A percentile compares a stretch with the other conserved stretches of the same genome.
These are phyloP conservation scores for Physcomitrellopsis africana DNA, from an alignment of 225 moss, liverwort and hornwort genomes.

Conservation along the genomic window DNA sequence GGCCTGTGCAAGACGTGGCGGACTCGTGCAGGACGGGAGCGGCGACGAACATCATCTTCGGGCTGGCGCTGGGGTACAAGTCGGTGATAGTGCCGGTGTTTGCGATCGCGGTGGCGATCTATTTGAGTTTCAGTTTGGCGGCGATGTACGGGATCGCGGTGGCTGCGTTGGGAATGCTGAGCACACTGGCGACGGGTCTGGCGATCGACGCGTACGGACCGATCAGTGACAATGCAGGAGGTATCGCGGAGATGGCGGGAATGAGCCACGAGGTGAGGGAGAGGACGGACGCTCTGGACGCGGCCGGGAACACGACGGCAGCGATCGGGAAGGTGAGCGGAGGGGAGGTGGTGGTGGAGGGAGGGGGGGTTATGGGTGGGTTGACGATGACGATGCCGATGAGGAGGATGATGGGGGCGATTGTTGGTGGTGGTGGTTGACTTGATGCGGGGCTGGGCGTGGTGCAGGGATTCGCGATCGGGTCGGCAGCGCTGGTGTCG, in stretches of 20 bases:
- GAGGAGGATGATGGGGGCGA: too few relatives aligned
- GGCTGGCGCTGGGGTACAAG: constrained; percentile 73
- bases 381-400: too few relatives aligned
- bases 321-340: constrained; percentile 63
- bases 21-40: constrained; percentile 75
- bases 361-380: too few relatives aligned
- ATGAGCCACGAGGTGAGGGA: constrained; percentile 75
- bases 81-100: constrained; percentile 75
- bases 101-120: constrained; percentile 70
- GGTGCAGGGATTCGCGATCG: constrained; percentile 60
- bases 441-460: too few relatives aligned
- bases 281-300: constrained; percentile 64
- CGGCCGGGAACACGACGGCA: constrained; percentile 73
- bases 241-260: constrained; percentile 84
- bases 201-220: constrained; percentile 79
- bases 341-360: too few relatives aligned
- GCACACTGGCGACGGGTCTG: constrained; percentile 72
- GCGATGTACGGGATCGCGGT: constrained; percentile 85
- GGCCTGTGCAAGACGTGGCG: constrained; percentile 74
- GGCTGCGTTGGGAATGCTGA: constrained; percentile 76
- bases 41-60: constrained; percentile 78
- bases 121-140: constrained; percentile 70
- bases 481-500: constrained; percentile 67
- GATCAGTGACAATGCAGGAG: constrained; percentile 83
- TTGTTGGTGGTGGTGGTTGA: too few relatives aligned